Evolutionary conservation across 2,329 filamentous ascomycete genomes (phyloP).

Genomic region (Colletotrichum zoysiae): DNA sequence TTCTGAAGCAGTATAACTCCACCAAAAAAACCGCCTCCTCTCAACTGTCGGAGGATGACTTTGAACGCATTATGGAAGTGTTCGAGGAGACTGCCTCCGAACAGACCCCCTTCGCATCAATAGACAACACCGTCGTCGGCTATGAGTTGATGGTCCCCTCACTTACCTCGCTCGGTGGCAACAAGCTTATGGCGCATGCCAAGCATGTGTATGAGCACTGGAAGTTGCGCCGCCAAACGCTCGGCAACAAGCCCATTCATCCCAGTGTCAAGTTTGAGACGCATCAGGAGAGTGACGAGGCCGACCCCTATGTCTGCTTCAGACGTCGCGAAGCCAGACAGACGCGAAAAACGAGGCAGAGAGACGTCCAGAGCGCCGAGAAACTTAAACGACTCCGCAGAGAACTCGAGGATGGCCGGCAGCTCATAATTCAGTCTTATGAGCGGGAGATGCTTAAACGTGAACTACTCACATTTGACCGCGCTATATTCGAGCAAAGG

Average conservation of each 20-base stretch:
- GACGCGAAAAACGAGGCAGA: slow-evolving; percentile 92
- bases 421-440: slow-evolving; percentile 81
- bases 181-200: slow-evolving; percentile 68
- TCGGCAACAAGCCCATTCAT: slow-evolving; percentile 79
- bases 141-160: slow-evolving; percentile 82
- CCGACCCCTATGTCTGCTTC: slow-evolving; percentile 98
- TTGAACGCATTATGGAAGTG: slow-evolving; percentile 94
- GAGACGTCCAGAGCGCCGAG: slow-evolving; percentile 94
- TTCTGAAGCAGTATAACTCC: slow-evolving; percentile 85
- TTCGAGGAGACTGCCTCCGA: slow-evolving; percentile 89
- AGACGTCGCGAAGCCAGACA: slow-evolving; percentile 93
- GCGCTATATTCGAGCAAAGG: slow-evolving; percentile 85
- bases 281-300: slow-evolving; percentile 92
- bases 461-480: slow-evolving; percentile 81
- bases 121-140: slow-evolving; percentile 87
- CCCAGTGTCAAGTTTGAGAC: slow-evolving; percentile 92
- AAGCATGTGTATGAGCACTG: slow-evolving; percentile 92
- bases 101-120: slow-evolving; percentile 88
- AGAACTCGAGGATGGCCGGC: slow-evolving; percentile 89
- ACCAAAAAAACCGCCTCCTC: slow-evolving; percentile 71
- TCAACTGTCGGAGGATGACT: slow-evolving; percentile 87
- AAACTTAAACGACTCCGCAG: slow-evolving; percentile 92
- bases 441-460: slow-evolving; percentile 85
- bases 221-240: slow-evolving; percentile 76
- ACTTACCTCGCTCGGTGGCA: slow-evolving; percentile 65